Evolutionary conservation across 1,284 basidiomycete genomes (phyloP), one percentile per base, ranked within the genome.

Genomic region (Thecaphora thlaspeos): DNA sequence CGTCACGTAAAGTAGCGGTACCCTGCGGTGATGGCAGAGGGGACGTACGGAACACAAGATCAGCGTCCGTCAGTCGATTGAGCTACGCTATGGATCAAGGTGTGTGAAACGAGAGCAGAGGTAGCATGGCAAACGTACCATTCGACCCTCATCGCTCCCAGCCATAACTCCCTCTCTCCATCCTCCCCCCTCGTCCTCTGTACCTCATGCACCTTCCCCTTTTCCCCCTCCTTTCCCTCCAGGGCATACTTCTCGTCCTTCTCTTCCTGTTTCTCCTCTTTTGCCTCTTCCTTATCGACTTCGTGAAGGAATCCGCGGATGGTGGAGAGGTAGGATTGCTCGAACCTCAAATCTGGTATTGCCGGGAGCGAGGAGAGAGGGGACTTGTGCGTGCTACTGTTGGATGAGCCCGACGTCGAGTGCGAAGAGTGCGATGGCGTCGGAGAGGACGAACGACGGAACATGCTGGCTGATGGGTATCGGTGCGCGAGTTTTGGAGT

Each of bases 291-390:
- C 14, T n/a, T 59, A 47, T 24, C 36, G 26, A 2, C 51, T 32
- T 64, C 70, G 44, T 73, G 71, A 12, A 73, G 45, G 38, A 70
- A 68, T 3, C 44, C 46, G 4, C 70, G 51, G 17, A 73, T 62
- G 21, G 63, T 68, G 26, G 71, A 64, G 10, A 73, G 51, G 43
- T 72, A 73, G 15, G 60, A 67, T 41, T 71, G 68, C 50, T 73
- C 71, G 41, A 73, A 73, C 22, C 71, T 61, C 18, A 73, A 51
- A 39, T 73, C 71, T 7, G 71, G 71, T 1, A 73, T 48, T 2
- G 58, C 55, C 4, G 58, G 55, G 0, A 65, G 43, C 26, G 61
- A 54, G 3, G 48, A 11, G 15, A 41, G 39, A 7, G 36, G 39
- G 4, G 32, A 34, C 32, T 34, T 34, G 32, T 34, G 12, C 32